These are phyloP conservation scores for Niveomyces coronatus DNA, from an alignment of 2,329 filamentous ascomycete genomes.

Conservation along the genomic window DNA sequence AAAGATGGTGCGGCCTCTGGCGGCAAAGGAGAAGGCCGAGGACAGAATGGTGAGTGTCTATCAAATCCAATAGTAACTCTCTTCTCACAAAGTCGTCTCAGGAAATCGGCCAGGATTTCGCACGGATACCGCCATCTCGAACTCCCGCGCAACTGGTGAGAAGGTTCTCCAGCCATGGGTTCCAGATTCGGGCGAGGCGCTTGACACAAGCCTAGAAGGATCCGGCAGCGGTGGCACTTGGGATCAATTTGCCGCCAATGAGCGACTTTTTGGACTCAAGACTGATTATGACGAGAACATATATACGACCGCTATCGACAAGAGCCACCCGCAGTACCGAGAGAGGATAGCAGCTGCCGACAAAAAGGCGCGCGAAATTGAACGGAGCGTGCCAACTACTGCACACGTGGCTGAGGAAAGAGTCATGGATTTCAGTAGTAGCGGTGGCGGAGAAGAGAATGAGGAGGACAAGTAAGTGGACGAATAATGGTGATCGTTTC, in stretches of 20 bases:
- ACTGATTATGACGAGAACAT: conserved; percentile 90
- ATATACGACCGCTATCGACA: conserved; percentile 88
- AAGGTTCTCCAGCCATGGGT: conserved; percentile 76
- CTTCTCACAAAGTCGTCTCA: conserved; percentile 25
- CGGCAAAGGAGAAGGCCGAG: conserved; percentile 14
- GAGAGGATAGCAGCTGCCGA: conserved; percentile 70
- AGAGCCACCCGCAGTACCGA: conserved; percentile 69
- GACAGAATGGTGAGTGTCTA: conserved; percentile 26
- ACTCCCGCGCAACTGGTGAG: conserved; percentile 57
- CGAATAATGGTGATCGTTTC: conserved; percentile 13
- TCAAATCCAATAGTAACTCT: neutral
- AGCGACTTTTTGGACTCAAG: conserved; percentile 74
- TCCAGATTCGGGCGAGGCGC: conserved; percentile 48
- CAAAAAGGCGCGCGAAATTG: conserved; percentile 80
- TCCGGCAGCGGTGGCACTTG: conserved; percentile 45
- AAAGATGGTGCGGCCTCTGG: conserved; percentile 6
- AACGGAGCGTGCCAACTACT: conserved; percentile 62
- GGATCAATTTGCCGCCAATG: conserved; percentile 93
- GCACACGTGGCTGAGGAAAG: conserved; percentile 86
- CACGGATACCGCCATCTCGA: conserved; percentile 83
- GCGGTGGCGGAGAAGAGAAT: conserved; percentile 60
- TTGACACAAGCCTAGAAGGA: conserved; percentile 64
- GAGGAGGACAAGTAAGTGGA: conserved; percentile 79
- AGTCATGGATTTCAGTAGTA: conserved; percentile 54
- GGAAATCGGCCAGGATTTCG: conserved; percentile 62